These are phyloP conservation scores for Iberis pinnata DNA, from an alignment of 345 rosid species.

Conservation along the genomic window DNA sequence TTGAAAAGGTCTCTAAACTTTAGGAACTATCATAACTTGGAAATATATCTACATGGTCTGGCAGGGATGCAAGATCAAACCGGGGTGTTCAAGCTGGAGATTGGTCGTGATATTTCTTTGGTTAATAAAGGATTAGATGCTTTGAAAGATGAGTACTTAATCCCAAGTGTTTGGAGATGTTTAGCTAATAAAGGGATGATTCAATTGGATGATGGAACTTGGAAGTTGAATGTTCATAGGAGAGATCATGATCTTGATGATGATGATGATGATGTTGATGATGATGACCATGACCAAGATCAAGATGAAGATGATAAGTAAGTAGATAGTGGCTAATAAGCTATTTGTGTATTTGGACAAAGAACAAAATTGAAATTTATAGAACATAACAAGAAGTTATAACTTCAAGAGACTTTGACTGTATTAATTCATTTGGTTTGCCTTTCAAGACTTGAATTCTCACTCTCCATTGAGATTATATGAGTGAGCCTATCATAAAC, in stretches of 20 bases:
- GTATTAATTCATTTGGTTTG: slow-evolving; percentile 34
- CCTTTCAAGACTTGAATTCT: slow-evolving; percentile 50
- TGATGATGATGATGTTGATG: background rate
- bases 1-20: slow-evolving; percentile 31
- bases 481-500: slow-evolving; percentile 73
- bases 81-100: slow-evolving; percentile 27
- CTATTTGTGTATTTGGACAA: slow-evolving; percentile 8
- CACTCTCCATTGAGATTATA: slow-evolving; percentile 70
- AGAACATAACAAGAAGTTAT: slow-evolving; percentile 36
- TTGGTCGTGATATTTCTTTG: slow-evolving; percentile 28
- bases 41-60: slow-evolving; percentile 32
- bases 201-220: slow-evolving; percentile 43
- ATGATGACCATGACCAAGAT: no score
- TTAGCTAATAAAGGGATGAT: slow-evolving; percentile 46
- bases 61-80: slow-evolving; percentile 27
- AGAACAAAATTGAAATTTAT: background rate
- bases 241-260: slow-evolving; percentile 13
- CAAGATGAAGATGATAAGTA: no score
- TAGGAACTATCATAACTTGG: slow-evolving; percentile 32
- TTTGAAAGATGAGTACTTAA: slow-evolving; percentile 37
- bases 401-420: no score
- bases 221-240: slow-evolving; percentile 43
- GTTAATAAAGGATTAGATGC: slow-evolving; percentile 30
- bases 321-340: background rate
- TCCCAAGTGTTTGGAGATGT: slow-evolving; percentile 47